Evolutionary conservation across 129 eudicot species (phyloP).

Genomic region (Lactuca saligna): DNA sequence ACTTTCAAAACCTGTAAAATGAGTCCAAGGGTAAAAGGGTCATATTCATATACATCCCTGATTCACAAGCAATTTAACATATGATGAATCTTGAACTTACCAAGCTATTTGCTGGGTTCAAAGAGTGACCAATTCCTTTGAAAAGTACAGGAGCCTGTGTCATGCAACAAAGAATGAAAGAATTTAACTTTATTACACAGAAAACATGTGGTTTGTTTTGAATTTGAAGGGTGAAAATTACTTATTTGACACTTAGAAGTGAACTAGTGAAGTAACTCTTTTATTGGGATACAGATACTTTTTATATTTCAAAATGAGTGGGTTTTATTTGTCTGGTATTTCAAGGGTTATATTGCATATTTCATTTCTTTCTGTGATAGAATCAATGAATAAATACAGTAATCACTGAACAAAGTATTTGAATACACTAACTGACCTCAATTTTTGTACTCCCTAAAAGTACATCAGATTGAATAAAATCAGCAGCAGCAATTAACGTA

Average conservation of each 20-base stretch:
- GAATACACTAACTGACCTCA: slow-evolving; percentile 41
- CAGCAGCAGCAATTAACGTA: slow-evolving; percentile 53
- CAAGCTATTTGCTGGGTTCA: slow-evolving; percentile 71
- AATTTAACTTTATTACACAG: not conserved
- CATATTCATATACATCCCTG: not conserved
- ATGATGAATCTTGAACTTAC: slow-evolving; percentile 38
- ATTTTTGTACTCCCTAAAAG: slow-evolving; percentile 47
- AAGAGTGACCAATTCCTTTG: slow-evolving; percentile 69
- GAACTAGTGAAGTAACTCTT: not conserved
- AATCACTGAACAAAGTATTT: slow-evolving; percentile 6
- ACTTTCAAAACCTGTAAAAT: slow-evolving; percentile 68
- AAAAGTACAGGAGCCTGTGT: slow-evolving; percentile 85
- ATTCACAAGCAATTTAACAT: slow-evolving; percentile 20
- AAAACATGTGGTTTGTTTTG: not conserved
- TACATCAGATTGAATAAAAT: slow-evolving; percentile 46
- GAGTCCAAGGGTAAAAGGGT: not conserved
- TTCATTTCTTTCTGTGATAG: not conserved
- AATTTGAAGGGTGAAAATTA: not conserved
- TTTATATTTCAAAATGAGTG: not conserved
- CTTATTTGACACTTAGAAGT: not conserved
- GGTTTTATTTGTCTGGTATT: not conserved
- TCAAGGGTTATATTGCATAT: not conserved
- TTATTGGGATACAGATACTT: too few relatives aligned
- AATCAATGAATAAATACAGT: not conserved
- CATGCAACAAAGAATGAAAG: slow-evolving; percentile 13